phyloP scores from a whole-genome alignment of 1,284 basidiomycete species.

The Heterobasidion annosum region DNA sequence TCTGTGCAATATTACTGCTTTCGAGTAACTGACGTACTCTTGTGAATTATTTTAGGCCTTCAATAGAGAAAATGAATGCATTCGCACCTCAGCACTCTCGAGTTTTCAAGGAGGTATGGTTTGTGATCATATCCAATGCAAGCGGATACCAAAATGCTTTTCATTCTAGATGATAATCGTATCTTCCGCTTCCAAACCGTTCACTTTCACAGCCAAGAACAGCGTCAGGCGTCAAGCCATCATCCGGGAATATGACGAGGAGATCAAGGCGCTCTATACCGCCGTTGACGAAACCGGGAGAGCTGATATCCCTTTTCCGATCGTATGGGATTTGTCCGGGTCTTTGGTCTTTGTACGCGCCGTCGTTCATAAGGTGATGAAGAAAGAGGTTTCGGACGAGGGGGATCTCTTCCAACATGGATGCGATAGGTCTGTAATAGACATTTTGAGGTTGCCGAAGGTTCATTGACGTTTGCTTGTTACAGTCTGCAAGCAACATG shows the following conservation, averaged over 20 bases:
- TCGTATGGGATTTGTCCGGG: constrained; percentile 14
- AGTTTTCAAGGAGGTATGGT: constrained; percentile 22
- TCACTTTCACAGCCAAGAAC: constrained; percentile 24
- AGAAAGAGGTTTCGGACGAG: constrained; percentile 10
- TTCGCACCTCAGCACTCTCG: constrained; percentile 29
- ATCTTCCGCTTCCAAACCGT: constrained; percentile 16
- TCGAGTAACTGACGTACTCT: too few species aligned
- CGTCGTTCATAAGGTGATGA: constrained; percentile 13
- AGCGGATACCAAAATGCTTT: background rate
- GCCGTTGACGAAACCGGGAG: constrained; percentile 13
- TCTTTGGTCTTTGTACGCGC: constrained; percentile 12
- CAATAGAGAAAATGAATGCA: constrained; percentile 24
- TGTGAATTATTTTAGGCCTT: constrained; percentile 17
- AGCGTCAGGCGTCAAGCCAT: constrained; percentile 20
- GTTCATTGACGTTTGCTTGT: background rate
- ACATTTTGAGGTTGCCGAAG: too few species aligned
- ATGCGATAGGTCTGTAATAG: constrained; percentile 22
- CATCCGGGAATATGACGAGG: constrained; percentile 18
- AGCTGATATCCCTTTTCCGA: constrained; percentile 9
- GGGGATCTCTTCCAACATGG: constrained; percentile 27
- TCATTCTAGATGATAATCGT: constrained; percentile 20
- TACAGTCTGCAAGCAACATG: constrained; percentile 24
- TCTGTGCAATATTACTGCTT: background rate
- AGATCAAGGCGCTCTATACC: constrained; percentile 22
- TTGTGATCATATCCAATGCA: background rate